Evolutionary conservation across 2,329 filamentous ascomycete species (phyloP).

Genomic region (Nannizziopsis barbatae): DNA sequence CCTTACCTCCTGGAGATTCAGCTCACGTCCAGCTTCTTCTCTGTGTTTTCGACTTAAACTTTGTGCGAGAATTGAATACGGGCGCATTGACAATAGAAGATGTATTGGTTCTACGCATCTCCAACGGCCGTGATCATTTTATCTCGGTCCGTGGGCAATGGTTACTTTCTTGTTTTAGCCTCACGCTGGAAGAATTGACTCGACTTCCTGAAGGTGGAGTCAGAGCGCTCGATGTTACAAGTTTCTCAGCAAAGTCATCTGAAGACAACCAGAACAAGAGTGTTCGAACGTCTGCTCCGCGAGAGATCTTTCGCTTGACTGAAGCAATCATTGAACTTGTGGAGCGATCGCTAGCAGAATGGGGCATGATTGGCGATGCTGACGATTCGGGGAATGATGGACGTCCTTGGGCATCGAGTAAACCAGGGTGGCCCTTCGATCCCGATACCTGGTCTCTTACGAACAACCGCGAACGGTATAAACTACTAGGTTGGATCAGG

Average conservation of each 20-base stretch:
- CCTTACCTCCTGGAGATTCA: slow-evolving; percentile 74
- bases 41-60: slow-evolving; percentile 51
- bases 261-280: slow-evolving; percentile 31
- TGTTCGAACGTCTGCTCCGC: slow-evolving; percentile 63
- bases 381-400: slow-evolving; percentile 23
- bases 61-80: slow-evolving; percentile 62
- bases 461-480: slow-evolving; percentile 32
- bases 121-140: slow-evolving; percentile 81
- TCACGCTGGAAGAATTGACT: slow-evolving; percentile 79
- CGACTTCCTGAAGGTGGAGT: slow-evolving; percentile 68
- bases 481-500: slow-evolving; percentile 36
- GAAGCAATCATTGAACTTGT: slow-evolving; percentile 58
- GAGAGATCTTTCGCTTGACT: slow-evolving; percentile 80
- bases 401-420: slow-evolving; percentile 44
- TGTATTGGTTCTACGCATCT: slow-evolving; percentile 73
- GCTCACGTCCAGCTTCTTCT: slow-evolving; percentile 58
- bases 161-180: slow-evolving; percentile 70
- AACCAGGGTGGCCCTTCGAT: slow-evolving; percentile 49
- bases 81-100: slow-evolving; percentile 60
- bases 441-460: slow-evolving; percentile 39
- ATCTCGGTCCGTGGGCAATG: slow-evolving; percentile 68
- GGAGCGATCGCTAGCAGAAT: slow-evolving; percentile 50
- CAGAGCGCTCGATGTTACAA: slow-evolving; percentile 47
- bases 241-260: slow-evolving; percentile 29
- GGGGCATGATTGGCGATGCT: slow-evolving; percentile 44